phyloP scores from a whole-genome alignment of 75 land plant genomes.

The Sequoia sempervirens region DNA sequence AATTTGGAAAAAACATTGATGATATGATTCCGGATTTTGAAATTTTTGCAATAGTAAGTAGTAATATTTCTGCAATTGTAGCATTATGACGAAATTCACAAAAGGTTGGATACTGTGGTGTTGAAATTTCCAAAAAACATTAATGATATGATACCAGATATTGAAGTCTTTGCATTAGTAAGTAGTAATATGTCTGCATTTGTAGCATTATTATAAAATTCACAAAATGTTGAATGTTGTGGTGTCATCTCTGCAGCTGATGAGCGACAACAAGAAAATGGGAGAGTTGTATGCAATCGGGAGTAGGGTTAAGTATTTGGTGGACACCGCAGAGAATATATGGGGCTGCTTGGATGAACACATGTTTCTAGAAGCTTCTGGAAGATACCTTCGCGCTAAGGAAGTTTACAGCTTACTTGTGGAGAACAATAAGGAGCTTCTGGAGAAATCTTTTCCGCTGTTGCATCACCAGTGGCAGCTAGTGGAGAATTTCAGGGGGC shows the following conservation, averaged over 20 bases:
- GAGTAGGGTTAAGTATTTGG: constrained; percentile 86
- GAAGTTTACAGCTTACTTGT: constrained; percentile 55
- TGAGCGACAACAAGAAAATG: constrained; percentile 28
- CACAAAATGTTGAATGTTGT: not conserved
- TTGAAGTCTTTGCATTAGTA: too few relatives aligned
- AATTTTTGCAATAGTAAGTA: not conserved
- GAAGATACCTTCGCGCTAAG: constrained; percentile 71
- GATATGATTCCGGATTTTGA: not conserved
- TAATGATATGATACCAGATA: too few relatives aligned
- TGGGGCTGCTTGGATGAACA: constrained; percentile 98
- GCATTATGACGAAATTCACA: not conserved
- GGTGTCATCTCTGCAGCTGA: not conserved
- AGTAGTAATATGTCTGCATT: too few relatives aligned
- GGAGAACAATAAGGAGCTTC: constrained; percentile 12
- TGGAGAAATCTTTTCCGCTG: constrained; percentile 56
- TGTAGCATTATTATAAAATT: not conserved
- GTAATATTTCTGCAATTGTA: not conserved
- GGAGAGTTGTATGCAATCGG: constrained; percentile 58
- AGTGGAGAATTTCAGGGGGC: constrained; percentile 79
- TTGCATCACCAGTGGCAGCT: constrained; percentile 88
- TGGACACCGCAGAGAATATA: constrained; percentile 94
- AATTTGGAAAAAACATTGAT: not conserved
- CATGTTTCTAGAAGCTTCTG: constrained; percentile 90
- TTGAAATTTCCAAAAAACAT: not conserved
- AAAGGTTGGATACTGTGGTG: not conserved